phyloP scores from a whole-genome alignment of 768 basidiomycete genomes.

The Leccinellum rugosiceps region DNA sequence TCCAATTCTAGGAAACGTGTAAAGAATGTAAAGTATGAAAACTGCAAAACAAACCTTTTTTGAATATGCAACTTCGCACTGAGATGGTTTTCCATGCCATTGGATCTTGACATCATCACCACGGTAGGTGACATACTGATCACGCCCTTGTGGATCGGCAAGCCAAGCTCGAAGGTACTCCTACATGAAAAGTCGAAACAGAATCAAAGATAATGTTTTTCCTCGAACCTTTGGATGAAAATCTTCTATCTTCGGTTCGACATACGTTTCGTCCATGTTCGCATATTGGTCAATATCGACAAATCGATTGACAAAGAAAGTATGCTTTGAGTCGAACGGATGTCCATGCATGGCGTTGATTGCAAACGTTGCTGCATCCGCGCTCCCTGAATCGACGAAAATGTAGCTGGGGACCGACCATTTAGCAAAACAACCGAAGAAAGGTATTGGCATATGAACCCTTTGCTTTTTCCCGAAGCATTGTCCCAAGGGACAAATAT shows the following conservation, averaged over 20 bases:
- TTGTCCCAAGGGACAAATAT: slow-evolving; percentile 91
- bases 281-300: slow-evolving; percentile 85
- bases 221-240: slow-evolving; percentile 67
- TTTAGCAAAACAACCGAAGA: slow-evolving; percentile 3
- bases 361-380: slow-evolving; percentile 68
- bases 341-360: slow-evolving; percentile 67
- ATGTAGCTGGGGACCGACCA: slow-evolving; percentile 51
- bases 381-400: slow-evolving; percentile 75
- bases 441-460: slow-evolving; percentile 47
- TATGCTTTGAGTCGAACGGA: slow-evolving; percentile 85
- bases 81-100: slow-evolving; percentile 92
- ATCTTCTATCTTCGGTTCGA: slow-evolving; percentile 70
- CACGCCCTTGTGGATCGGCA: slow-evolving; percentile 86
- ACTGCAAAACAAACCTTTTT: slow-evolving; percentile 57
- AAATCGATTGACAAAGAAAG: slow-evolving; percentile 82
- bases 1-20: slow-evolving; percentile 71
- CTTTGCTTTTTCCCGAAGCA: slow-evolving; percentile 80
- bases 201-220: not conserved
- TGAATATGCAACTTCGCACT: slow-evolving; percentile 70
- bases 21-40: slow-evolving; percentile 3
- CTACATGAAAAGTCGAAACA: slow-evolving; percentile 38
- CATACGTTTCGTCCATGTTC: slow-evolving; percentile 71
- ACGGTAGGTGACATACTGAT: slow-evolving; percentile 93
- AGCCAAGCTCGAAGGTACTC: slow-evolving; percentile 97
- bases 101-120: slow-evolving; percentile 87